These are phyloP conservation scores for Aureoboletus auriporus DNA, from an alignment of 768 basidiomycete genomes.

Conservation along the genomic window DNA sequence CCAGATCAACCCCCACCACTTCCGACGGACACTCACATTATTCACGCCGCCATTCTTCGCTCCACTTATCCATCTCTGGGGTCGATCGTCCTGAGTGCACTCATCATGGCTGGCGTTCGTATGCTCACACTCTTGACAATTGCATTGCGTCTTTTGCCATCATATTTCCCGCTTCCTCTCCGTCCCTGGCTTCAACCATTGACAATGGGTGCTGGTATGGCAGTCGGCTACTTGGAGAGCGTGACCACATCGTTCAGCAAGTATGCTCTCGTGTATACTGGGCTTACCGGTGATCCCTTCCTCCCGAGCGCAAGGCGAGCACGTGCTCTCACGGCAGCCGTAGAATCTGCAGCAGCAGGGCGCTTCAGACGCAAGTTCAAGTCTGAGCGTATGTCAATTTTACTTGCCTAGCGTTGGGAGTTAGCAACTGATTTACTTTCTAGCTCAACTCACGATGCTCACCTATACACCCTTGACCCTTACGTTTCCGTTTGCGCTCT, in stretches of 20 bases:
- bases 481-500: constrained; percentile 76
- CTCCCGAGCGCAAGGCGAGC: constrained; percentile 54
- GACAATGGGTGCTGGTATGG: constrained; percentile 32
- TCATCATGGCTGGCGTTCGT: constrained; percentile 72
- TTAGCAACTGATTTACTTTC: constrained; percentile 4
- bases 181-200: constrained; percentile 41
- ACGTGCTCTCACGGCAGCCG: constrained; percentile 51
- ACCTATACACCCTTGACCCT: constrained; percentile 70
- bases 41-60: constrained; percentile 74
- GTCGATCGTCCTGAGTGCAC: constrained; percentile 68
- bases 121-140: constrained; percentile 47
- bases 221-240: constrained; percentile 41
- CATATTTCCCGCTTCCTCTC: constrained; percentile 43
- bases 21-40: constrained; percentile 61
- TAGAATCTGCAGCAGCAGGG: constrained; percentile 43
- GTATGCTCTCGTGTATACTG: constrained; percentile 69
- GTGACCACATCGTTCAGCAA: constrained; percentile 52
- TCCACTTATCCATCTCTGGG: constrained; percentile 82
- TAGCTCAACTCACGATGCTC: constrained; percentile 67
- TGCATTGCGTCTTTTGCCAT: constrained; percentile 52
- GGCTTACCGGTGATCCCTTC: constrained; percentile 72
- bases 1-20: constrained; percentile 32
- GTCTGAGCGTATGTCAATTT: constrained; percentile 50
- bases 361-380: constrained; percentile 46
- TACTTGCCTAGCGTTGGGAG: background rate